Percentiles rank a stretch among this genome's conserved stretches.
Evolutionary conservation across 2,329 filamentous ascomycete species (phyloP).

Genomic region (Pseudogymnoascus sp.): DNA sequence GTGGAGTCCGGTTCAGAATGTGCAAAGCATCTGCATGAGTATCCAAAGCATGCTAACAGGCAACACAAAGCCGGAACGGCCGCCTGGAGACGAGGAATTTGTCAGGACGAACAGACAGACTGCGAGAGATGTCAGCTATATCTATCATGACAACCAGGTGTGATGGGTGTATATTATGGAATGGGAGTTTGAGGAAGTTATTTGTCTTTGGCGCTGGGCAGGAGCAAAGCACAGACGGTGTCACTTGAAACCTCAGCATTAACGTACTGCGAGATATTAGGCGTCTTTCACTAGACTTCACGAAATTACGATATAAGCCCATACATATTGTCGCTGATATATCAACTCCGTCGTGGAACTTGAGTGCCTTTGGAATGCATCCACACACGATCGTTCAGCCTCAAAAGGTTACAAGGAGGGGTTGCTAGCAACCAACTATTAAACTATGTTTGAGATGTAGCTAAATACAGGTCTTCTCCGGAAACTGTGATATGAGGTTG

Average conservation of each 20-base stretch:
- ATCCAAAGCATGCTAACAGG: conserved; percentile 97
- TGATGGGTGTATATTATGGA: conserved; percentile 1
- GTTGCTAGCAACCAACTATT: background rate
- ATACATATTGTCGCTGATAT: background rate
- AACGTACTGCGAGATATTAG: background rate
- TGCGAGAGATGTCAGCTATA: conserved; percentile 83
- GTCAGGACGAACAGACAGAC: conserved; percentile 70
- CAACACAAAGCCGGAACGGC: conserved; percentile 84
- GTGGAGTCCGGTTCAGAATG: conserved; percentile 95
- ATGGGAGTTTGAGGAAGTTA: background rate
- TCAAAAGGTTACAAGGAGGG: too few relatives aligned
- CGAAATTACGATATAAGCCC: background rate
- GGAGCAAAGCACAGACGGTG: background rate
- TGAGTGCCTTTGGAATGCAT: background rate
- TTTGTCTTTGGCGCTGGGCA: background rate
- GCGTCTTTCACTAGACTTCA: conserved; percentile 4
- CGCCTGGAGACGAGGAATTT: conserved; percentile 84
- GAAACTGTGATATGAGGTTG: background rate
- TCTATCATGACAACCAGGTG: conserved; percentile 66
- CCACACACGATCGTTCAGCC: background rate
- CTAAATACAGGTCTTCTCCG: background rate
- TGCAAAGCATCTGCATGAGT: conserved; percentile 94
- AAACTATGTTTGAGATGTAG: background rate
- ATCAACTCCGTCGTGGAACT: background rate
- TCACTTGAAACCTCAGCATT: background rate